These are phyloP conservation scores for Cutaneotrichosporon mucoides DNA, from an alignment of 1,284 basidiomycete genomes.

Conservation along the genomic window DNA sequence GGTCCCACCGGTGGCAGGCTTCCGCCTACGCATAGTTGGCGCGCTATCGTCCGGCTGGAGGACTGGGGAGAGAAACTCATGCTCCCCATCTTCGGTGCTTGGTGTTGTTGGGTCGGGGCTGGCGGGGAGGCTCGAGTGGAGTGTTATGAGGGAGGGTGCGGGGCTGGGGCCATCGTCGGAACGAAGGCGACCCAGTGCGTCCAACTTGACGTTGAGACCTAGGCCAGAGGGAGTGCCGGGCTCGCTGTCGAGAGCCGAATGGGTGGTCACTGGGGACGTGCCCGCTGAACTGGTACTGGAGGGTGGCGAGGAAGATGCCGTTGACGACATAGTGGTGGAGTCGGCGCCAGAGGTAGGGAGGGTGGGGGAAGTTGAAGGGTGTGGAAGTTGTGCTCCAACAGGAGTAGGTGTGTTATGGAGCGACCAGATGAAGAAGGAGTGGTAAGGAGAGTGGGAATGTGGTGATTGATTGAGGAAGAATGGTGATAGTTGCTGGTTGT, in stretches of 20 bases:
- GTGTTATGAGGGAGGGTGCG: constrained; percentile 4
- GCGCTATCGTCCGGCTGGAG: not conserved
- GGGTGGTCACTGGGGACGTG: not conserved
- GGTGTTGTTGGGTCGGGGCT: not conserved
- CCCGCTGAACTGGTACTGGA: not conserved
- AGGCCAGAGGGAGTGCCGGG: not conserved
- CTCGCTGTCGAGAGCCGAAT: constrained; percentile 1
- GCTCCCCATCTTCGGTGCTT: not conserved
- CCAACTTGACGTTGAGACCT: not conserved
- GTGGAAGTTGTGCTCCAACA: no score
- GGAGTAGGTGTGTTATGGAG: no score
- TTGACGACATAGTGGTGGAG: no score
- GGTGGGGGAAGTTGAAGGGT: no score
- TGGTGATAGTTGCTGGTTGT: no score
- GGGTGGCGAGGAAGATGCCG: not conserved
- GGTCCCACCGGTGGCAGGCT: not conserved
- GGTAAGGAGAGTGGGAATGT: no score
- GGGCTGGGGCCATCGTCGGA: not conserved
- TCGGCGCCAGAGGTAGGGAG: no score
- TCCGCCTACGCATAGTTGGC: not conserved
- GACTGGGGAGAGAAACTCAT: not conserved
- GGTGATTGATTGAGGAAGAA: no score
- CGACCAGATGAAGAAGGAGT: no score
- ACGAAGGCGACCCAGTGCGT: not conserved
- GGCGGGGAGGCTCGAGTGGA: not conserved